Conservation (phyloP, 768 basidiomycete species). For the Boletellus ananas region DNA sequence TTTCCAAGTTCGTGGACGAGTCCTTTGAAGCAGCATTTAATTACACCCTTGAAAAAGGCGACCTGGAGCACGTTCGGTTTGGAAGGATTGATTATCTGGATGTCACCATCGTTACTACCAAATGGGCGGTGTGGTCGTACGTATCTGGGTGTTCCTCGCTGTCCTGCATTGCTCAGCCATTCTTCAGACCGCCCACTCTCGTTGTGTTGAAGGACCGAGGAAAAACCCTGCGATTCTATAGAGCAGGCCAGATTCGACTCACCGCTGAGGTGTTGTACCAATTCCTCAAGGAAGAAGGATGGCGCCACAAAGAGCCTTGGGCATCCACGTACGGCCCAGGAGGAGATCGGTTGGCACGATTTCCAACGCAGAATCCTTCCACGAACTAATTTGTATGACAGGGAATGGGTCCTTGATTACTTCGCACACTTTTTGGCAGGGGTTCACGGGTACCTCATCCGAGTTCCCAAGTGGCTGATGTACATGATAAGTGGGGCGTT, state of each 20-base stretch:
- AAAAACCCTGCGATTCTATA: slow-evolving; percentile 77
- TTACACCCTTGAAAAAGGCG: slow-evolving; percentile 51
- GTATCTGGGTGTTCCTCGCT: slow-evolving; percentile 24
- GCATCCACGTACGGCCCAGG: slow-evolving; percentile 66
- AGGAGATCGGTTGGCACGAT: slow-evolving; percentile 55
- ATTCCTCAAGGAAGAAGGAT: slow-evolving; percentile 64
- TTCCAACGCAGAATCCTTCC: background rate
- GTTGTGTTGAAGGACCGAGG: slow-evolving; percentile 72
- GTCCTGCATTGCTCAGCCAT: background rate
- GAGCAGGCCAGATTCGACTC: slow-evolving; percentile 57
- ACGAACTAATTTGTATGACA: slow-evolving; percentile 27
- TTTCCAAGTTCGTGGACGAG: slow-evolving; percentile 69
- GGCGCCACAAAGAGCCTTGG: slow-evolving; percentile 67
- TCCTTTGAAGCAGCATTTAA: slow-evolving; percentile 76
- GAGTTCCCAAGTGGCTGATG: slow-evolving; percentile 70
- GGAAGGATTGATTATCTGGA: slow-evolving; percentile 86
- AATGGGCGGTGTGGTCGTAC: slow-evolving; percentile 84
- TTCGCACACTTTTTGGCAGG: slow-evolving; percentile 47
- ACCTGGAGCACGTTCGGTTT: slow-evolving; percentile 71
- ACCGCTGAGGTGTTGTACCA: slow-evolving; percentile 56
- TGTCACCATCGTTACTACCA: slow-evolving; percentile 78
- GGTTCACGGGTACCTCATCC: slow-evolving; percentile 48
- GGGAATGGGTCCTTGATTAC: slow-evolving; percentile 67
- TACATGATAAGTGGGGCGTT: slow-evolving; percentile 60
- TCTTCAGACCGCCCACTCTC: slow-evolving; percentile 66